These are phyloP conservation scores for Conticribra guillardii DNA, from an alignment of 108 stramenopile species.

Conservation along the genomic window DNA sequence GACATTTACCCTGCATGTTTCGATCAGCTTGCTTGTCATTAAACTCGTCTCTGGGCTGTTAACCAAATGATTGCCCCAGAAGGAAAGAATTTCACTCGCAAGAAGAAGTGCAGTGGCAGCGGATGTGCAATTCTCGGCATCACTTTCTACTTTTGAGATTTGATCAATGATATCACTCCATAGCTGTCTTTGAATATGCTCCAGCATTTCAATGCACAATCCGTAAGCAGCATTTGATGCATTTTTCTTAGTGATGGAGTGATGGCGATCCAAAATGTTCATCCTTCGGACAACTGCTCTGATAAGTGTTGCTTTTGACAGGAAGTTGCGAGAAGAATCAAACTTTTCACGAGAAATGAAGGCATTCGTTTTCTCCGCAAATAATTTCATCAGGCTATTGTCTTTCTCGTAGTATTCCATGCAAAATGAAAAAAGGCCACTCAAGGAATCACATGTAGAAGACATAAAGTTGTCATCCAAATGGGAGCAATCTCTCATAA, in stretches of 20 bases:
- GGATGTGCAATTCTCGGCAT: constrained; percentile 1
- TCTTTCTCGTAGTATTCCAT: constrained; percentile 42
- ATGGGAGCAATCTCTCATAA: constrained; percentile 6
- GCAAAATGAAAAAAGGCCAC: constrained; percentile 32
- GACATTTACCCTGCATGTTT: not conserved
- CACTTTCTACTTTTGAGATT: constrained; percentile 8
- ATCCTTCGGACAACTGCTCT: constrained; percentile 36
- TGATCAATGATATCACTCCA: constrained; percentile 15
- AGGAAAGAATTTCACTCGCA: constrained; percentile 34
- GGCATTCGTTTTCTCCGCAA: constrained; percentile 8
- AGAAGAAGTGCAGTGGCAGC: constrained; percentile 19
- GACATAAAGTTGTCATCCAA: constrained; percentile 9
- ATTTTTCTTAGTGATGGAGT: constrained; percentile 23
- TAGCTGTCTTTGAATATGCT: constrained; percentile 10
- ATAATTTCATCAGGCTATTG: constrained; percentile 1
- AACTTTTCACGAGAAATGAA: not conserved
- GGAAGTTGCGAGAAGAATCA: not conserved
- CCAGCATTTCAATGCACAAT: constrained; percentile 14
- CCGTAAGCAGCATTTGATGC: constrained; percentile 9
- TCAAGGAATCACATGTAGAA: constrained; percentile 22
- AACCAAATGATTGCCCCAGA: constrained; percentile 14
- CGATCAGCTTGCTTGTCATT: constrained; percentile 1
- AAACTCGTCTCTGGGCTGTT: not conserved
- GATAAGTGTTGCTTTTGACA: constrained; percentile 15
- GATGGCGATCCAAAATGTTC: constrained; percentile 27